A percentile compares a stretch with the other conserved stretches of the same genome.
Conservation (phyloP, 768 basidiomycete species). For the Postia placenta region DNA sequence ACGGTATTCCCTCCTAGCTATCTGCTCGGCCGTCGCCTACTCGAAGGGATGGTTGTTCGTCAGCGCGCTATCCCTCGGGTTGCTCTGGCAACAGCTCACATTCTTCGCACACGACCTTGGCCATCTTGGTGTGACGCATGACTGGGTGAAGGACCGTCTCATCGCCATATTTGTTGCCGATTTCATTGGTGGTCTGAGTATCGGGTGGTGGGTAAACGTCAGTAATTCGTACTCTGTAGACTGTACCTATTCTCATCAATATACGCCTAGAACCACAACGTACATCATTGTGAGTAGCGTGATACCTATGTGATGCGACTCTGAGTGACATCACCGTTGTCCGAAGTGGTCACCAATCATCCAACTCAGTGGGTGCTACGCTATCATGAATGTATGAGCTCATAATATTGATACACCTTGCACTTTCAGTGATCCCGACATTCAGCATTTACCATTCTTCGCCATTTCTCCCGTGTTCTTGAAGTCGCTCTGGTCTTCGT, state of each 20-base stretch:
- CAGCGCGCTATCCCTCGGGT: slow-evolving; percentile 78
- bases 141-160: slow-evolving; percentile 76
- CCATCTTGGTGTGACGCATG: slow-evolving; percentile 88
- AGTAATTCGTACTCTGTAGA: slow-evolving; percentile 31
- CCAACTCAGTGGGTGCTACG: slow-evolving; percentile 72
- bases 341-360: slow-evolving; percentile 90
- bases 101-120: slow-evolving; percentile 94
- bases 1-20: slow-evolving; percentile 68
- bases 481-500: slow-evolving; percentile 83
- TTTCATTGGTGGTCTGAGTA: slow-evolving; percentile 86
- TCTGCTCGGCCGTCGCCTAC: slow-evolving; percentile 57
- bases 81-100: slow-evolving; percentile 93
- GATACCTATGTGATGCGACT: background rate
- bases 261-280: slow-evolving; percentile 73
- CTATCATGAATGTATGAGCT: background rate
- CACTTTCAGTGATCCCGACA: slow-evolving; percentile 68
- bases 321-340: background rate
- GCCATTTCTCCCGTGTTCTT: slow-evolving; percentile 89
- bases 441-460: slow-evolving; percentile 88
- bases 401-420: slow-evolving; percentile 12
- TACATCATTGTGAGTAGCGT: slow-evolving; percentile 82
- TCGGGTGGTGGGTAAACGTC: slow-evolving; percentile 98
- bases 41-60: slow-evolving; percentile 54
- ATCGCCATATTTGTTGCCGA: slow-evolving; percentile 77
- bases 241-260: background rate